Conservation (phyloP, 768 basidiomycete genomes). For the Macrolepiota albuminosa region DNA sequence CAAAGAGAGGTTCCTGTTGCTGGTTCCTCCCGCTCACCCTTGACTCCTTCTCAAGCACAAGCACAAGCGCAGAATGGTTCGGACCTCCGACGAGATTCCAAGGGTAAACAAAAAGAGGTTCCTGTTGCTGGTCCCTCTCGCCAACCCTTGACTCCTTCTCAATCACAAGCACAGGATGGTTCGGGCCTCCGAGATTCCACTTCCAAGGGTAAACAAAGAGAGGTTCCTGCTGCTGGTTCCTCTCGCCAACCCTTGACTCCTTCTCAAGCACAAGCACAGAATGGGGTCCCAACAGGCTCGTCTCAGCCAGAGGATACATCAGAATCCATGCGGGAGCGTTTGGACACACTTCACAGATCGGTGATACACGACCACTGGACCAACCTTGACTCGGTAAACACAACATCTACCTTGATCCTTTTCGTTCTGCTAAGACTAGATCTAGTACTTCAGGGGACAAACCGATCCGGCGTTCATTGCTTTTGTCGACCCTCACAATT, state of each 20-base stretch:
- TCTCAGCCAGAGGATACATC: not conserved
- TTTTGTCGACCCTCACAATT: not conserved
- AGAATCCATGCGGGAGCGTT: not conserved
- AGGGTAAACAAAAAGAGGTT: too few species aligned
- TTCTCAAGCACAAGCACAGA: not conserved
- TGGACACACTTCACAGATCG: not conserved
- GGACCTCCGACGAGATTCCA: too few species aligned
- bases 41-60: not conserved
- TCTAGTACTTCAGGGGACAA: slow-evolving; percentile 1
- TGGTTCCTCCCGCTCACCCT: too few species aligned
- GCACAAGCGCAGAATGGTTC: not conserved
- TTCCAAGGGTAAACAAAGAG: too few species aligned
- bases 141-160: too few species aligned
- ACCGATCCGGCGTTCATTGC: not conserved
- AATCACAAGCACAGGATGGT: too few species aligned
- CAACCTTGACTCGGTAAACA: slow-evolving; percentile 5
- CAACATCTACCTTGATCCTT: not conserved
- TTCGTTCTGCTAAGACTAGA: not conserved
- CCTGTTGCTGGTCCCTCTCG: too few species aligned
- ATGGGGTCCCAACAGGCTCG: not conserved
- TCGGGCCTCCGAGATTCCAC: too few species aligned
- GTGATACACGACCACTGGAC: not conserved
- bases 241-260: not conserved
- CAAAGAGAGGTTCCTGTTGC: too few species aligned
- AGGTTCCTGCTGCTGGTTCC: not conserved